Evolutionary conservation across 331 rosid species (phyloP).

Genomic region (Quercus phellos): DNA sequence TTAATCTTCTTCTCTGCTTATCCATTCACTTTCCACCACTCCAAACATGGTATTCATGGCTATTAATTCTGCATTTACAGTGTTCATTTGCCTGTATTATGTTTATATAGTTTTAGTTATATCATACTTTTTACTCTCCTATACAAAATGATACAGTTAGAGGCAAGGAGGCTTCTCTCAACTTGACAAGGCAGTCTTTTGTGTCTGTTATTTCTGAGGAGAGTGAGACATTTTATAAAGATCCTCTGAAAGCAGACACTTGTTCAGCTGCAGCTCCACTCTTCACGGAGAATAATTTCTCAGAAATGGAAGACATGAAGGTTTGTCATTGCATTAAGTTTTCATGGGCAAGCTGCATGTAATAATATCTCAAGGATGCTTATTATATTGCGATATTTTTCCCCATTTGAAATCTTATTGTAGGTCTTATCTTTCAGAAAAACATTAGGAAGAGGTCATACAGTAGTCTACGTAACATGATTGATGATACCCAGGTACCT

Average conservation of each 20-base stretch:
- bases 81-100: neutral
- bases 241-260: constrained; percentile 42
- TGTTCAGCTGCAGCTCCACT: constrained; percentile 44
- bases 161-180: constrained; percentile 55
- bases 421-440: constrained; percentile 38
- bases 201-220: constrained; percentile 52
- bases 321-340: constrained; percentile 22
- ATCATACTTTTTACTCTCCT: neutral
- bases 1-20: neutral
- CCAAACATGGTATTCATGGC: neutral
- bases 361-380: neutral
- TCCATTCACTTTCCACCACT: neutral
- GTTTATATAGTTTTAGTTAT: neutral
- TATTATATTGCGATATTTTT: neutral
- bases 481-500: constrained; percentile 25
- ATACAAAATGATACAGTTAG: constrained; percentile 39
- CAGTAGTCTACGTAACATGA: constrained; percentile 23
- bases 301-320: constrained; percentile 51
- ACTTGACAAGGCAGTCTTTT: constrained; percentile 46
- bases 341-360: neutral
- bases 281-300: constrained; percentile 31
- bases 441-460: constrained; percentile 34
- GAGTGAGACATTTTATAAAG: constrained; percentile 43
- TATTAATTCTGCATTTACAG: neutral
- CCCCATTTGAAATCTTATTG: constrained; percentile 1